Evolutionary conservation across 768 basidiomycete species (phyloP), one percentile per base, ranked within the genome.

Genomic region (Mycena amicta): DNA sequence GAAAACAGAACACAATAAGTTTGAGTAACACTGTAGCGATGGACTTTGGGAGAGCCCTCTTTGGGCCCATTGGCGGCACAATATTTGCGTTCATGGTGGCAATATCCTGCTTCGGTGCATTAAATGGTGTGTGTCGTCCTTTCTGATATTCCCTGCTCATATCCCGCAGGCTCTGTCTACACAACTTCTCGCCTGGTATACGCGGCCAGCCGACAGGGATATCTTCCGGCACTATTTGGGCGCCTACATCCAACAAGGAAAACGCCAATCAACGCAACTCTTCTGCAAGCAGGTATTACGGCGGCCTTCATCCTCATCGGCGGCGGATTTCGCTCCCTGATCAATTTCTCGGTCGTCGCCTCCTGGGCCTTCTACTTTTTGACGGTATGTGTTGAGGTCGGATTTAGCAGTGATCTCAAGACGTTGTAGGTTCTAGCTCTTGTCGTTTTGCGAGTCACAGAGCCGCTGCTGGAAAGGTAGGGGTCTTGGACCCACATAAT

Each of bases 81-180:
- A 66, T 94, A 16, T 97, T 99, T 69, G 93, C 96, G 1, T 79
- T 88, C 51, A 86, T 94, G 82, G 96, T 99, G 15, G 92, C 94
- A 1, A 81, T 98, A 57, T 97, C 95, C 2, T 97, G 94, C 70
- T 93, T 99, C 63, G 96, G 96, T 18, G 94, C 97, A 1, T 74
- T 99, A 52, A 96, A 97, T 70, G 91, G 94, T n/a, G n/a, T n/a
- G n/a, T n/a, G 85, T 65, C 41, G 62, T 68, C 67, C 54, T 29
- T 31, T 37, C 8, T 18, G 18, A 8, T 18, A 37, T 37, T 18
- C 8, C 33, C n/a, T n/a, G n/a, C n/a, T n/a, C n/a, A n/a, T n/a
- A n/a, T n/a, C 23, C 60, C 54, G 50, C 60, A 90, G 88, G 86
- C 8, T 80, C 84, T 1, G 86, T 87, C 57, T 89, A 87, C 68